Percentiles rank a stretch among this genome's conserved stretches.
Evolutionary conservation across 2,329 filamentous ascomycete genomes (phyloP).

Genomic region (Chaetomiaceae sp.): DNA sequence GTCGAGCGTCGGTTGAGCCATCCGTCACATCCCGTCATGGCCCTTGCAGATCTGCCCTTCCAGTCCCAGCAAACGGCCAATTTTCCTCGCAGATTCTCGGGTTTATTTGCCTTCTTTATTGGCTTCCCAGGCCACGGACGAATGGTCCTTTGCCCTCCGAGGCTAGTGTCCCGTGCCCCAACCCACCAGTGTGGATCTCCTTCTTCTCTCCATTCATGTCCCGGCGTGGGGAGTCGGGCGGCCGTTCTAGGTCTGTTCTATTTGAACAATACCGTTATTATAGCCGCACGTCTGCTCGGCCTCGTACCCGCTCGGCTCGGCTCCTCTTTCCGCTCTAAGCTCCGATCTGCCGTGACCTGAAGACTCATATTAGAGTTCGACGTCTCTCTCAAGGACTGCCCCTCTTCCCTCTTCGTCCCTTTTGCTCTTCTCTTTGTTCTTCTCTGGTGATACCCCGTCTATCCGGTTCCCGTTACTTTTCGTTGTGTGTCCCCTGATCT

Average conservation of each 20-base stretch:
- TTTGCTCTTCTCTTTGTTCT: conserved; percentile 5
- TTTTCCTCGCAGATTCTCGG: neutral
- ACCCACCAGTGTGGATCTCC: conserved; percentile 12
- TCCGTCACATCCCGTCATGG: conserved; percentile 23
- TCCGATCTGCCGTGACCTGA: conserved; percentile 15
- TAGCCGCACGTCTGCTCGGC: conserved; percentile 11
- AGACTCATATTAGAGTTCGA: conserved; percentile 16
- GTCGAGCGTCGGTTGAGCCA: too few relatives aligned
- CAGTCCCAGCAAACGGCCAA: neutral
- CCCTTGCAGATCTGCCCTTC: conserved; percentile 13
- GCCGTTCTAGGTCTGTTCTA: neutral
- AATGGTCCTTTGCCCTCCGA: conserved; percentile 4
- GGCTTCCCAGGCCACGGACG: conserved; percentile 6
- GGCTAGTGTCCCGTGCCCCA: neutral
- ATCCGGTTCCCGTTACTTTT: neutral
- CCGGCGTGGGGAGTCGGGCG: neutral
- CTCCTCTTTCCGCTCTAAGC: conserved; percentile 7
- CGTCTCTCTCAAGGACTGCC: neutral
- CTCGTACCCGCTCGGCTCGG: conserved; percentile 20
- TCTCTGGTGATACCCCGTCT: conserved; percentile 16
- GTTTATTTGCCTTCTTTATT: neutral
- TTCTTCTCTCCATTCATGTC: conserved; percentile 2
- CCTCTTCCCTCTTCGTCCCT: neutral
- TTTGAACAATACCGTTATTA: neutral
- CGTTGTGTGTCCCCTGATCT: neutral